A percentile compares a stretch with the other conserved stretches of the same genome.
Conservation (phyloP, 495 filamentous ascomycete species). For the Hypomontagnella monticulosa region DNA sequence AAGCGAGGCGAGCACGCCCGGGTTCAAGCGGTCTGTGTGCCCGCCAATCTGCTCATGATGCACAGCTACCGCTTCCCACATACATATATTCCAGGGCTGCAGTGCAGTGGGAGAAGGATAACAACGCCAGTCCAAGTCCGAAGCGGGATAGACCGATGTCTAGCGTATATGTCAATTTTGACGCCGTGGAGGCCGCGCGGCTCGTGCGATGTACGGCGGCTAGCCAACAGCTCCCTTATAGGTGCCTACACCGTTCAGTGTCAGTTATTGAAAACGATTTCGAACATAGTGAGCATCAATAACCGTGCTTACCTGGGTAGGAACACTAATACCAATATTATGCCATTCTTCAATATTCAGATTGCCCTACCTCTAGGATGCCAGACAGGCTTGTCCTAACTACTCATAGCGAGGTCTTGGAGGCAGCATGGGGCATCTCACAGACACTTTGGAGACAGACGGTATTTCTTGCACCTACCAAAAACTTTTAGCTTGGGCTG, state of each 20-base stretch:
- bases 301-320: not conserved
- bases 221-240: not conserved
- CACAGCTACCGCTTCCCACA: slow-evolving; percentile 25
- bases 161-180: slow-evolving; percentile 25
- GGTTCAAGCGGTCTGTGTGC: slow-evolving; percentile 24
- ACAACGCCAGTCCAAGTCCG: slow-evolving; percentile 1
- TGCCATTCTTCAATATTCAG: not conserved
- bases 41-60: slow-evolving; percentile 30
- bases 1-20: slow-evolving; percentile 13
- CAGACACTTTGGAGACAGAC: slow-evolving; percentile 8
- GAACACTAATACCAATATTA: not conserved
- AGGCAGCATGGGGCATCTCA: slow-evolving; percentile 7
- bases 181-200: slow-evolving; percentile 10
- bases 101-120: not conserved
- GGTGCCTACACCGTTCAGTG: not conserved
- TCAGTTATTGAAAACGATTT: no score
- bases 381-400: not conserved
- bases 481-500: slow-evolving; percentile 20
- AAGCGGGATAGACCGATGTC: slow-evolving; percentile 18
- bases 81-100: slow-evolving; percentile 16
- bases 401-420: slow-evolving; percentile 6
- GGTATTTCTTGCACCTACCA: slow-evolving; percentile 9
- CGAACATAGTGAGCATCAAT: not conserved
- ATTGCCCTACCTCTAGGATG: no score
- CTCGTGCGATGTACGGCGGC: slow-evolving; percentile 7